Evolutionary conservation across 2,329 filamentous ascomycete genomes (phyloP), one percentile per base, ranked within the genome.

Genomic region (Clarireedia paspali): DNA sequence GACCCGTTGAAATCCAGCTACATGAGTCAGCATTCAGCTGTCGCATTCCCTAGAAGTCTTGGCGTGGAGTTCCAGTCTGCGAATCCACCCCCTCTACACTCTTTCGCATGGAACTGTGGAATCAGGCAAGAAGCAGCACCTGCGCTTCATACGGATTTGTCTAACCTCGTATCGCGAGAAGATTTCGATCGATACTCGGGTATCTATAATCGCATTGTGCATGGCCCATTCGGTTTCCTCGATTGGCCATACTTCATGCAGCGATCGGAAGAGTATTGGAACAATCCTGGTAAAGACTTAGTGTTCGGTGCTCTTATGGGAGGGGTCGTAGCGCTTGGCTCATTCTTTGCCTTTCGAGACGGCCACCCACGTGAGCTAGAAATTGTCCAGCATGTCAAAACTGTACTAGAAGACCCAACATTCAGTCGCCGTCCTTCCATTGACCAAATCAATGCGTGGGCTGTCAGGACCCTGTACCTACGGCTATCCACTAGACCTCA

Each of bases 71-170:
- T 73, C 26, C 64, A 68, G 47, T 63, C 69, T 2, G 51, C 64
- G 2, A 66, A 67, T 12, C 68, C 68, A 17, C 70, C 70, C 5
- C 64, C 68, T n/a, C 57, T 72, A 7, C 71, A 72, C 53, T 71
- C 70, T 2, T 73, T 70, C 56, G 71, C 63, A 12, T 72, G 69
- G 58, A 70, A 72, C 52, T 58, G 66, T 20, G 69, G 70, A 1
- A 61, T 66, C 15, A 61, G 71, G 40, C 59, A 63, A 14, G 60
- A 62, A 2, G 61, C 60, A 51, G 48, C 51, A 2, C 61, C 64
- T 4, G 56, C 58, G 6, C 59, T 57, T 12, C 54, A 53, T 30
- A 52, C 49, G 12, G 58, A 61, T 26, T 47, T 72, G 6, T 61
- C 58, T 3, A 51, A 63, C 1, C 59, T 66, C 17, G n/a, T 55